Base-by-base conservation (phyloP, 352 stramenopile species). In the Bremia lactucae region DNA sequence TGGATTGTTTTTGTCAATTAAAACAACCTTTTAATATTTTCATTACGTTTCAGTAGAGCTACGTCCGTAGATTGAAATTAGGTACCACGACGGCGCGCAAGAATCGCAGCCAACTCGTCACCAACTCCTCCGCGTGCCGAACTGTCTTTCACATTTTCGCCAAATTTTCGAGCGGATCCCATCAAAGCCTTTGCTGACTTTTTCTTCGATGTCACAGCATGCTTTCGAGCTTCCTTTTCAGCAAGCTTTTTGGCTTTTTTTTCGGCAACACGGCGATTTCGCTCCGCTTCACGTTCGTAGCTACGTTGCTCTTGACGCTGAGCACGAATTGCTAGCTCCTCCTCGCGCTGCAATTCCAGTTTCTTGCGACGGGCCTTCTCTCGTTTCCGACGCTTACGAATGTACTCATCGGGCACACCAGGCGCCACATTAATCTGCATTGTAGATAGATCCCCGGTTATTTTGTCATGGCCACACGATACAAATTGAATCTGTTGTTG, bases 221-320 rank as follows among this genome's bases (percentile, higher is more conserved):
- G 52, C 9, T 71, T 76, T 1, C 68, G 68, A 11, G 74, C 56
- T 10, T 92, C 78, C 28, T 77, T 76, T 34, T 91, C 81, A 0
- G 72, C 65, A 35, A 76, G 73, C 37, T 93, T 93, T 37, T 89
- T 89, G n/a, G 81, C 70, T 47, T 93, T 93, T 46, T 87, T 87
- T 36, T 91, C 77, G 0, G 78, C 77, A 1, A 93, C 77, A 15
- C 81, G 81, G 4, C 70, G 72, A 24, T 87, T 33, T 14, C 81
- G 78, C 47, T 91, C 78, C 0, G 65, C 65, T 51, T 93, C 81
- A 13, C 81, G 72, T 42, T 83, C 64, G 5, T 59, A 52, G 5
- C 85, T 61, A 7, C 76, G 68, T 19, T 83, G 55, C 8, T 79
- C 76, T 34, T 87, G 75, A 21, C 81, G 74, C 19, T 78, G 61